Base-by-base conservation (phyloP, 495 filamentous ascomycete genomes). In the Penicillium waksmanii region DNA sequence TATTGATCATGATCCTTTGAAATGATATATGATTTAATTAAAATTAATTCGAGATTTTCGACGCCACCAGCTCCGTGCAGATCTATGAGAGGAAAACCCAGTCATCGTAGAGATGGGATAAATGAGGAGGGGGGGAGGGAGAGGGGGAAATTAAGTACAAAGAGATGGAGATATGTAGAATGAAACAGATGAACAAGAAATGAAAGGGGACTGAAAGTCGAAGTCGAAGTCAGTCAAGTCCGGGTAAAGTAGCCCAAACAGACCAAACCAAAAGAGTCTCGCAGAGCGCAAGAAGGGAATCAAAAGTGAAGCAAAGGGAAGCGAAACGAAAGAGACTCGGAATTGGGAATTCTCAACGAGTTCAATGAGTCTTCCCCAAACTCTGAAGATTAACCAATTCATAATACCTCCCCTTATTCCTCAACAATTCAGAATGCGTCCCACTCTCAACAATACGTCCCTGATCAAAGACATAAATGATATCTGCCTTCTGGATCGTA, bases 391-490 rank as follows among this genome's bases (percentile, higher is more conserved):
- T 87, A 27, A 92, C 90, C 64, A 93, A 73, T 70, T 94, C 90
- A 47, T 75, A 87, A 69, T 95, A 95, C 38, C 87, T 81, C 9
- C 89, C 89, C 66, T 82, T 83, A 63, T 80, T 82, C 17, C 72
- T 74, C 74, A 93, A 75, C 64, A 95, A 67, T 60, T 88, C 87
- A 11, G 74, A 66, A 71, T 95, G 91, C 5, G 82, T 90, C 31
- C 91, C 91, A 48, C 81, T 76, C 72, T 95, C 91, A 1, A 90
- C 84, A 46, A 95, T 82, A 55, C 77, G 79, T 34, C 91, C 91
- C 57, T 86, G 83, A 63, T 93, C 89, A 66, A 95, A 88, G 43
- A 95, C 91, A 55, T 92, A 93, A 62, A 94, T 95, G 50, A 90
- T 69, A 68, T 93, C 91, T 12, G 91, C 91, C 57, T 91, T 89